Evolutionary conservation across 306 rosid genomes (phyloP).

Genomic region (Citrullus mucosospermus): DNA sequence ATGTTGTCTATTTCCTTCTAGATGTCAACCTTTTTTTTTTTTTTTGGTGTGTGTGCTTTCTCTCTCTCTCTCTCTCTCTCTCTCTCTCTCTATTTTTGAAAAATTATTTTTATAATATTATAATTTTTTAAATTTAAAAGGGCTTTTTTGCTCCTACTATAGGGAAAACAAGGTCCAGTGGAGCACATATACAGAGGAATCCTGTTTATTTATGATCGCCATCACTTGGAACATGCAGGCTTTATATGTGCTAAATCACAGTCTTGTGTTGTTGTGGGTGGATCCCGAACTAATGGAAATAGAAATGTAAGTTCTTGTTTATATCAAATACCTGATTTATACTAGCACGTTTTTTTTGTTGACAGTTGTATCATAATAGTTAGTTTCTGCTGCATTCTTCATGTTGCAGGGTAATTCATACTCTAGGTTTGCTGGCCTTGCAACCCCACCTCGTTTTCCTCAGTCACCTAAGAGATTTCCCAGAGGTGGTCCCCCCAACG

Average conservation of each 20-base stretch:
- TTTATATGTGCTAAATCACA: conserved; percentile 88
- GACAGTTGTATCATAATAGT: not conserved
- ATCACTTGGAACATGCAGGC: conserved; percentile 98
- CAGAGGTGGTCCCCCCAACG: conserved; percentile 66
- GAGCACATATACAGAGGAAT: conserved; percentile 90
- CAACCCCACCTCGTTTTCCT: conserved; percentile 66
- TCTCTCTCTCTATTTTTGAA: no score
- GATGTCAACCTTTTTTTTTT: not conserved
- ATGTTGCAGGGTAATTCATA: conserved; percentile 61
- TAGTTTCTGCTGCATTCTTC: conserved; percentile 5
- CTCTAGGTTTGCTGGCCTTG: conserved; percentile 44
- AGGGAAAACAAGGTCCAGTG: conserved; percentile 99
- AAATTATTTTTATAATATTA: no score
- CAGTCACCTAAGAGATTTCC: conserved; percentile 64
- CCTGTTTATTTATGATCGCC: conserved; percentile 76
- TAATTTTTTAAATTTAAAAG: not conserved
- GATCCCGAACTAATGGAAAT: conserved; percentile 75
- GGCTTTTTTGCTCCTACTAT: not conserved
- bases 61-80: no score
- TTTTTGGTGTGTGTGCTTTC: no score
- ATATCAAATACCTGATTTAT: not conserved
- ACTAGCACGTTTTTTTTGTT: not conserved
- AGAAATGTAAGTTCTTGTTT: conserved; percentile 50
- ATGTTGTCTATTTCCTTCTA: conserved; percentile 8
- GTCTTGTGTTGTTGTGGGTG: conserved; percentile 86